Base-by-base conservation (phyloP, 1,284 basidiomycete species). In the Mycena citricolor region DNA sequence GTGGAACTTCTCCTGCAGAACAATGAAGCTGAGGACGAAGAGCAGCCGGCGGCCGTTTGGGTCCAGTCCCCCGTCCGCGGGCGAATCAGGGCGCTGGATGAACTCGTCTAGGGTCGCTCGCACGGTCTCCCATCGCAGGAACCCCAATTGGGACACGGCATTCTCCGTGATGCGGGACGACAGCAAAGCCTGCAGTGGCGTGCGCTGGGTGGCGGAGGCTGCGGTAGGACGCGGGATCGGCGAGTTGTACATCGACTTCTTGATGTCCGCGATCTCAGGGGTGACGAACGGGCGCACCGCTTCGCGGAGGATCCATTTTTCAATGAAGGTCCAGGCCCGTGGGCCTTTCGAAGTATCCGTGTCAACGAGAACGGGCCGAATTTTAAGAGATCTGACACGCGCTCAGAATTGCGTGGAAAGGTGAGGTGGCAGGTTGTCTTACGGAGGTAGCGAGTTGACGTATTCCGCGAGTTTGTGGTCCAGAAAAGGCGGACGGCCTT, bases 241-340 rank as follows among this genome's bases (percentile, higher is more conserved):
- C 10, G 53, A 31, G 19, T 56, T 56, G 32, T 52, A 56, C 34
- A 47, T 47, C 0, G 44, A 40, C 28, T 56, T 56, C 21, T 49
- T 49, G 26, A 43, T 40, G 7, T 35, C n/a, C 20, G 42, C 48
- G 13, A 56, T 45, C 32, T 56, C 54, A 12, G 49, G 41, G 12
- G 53, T 56, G 8, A 56, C 43, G 29, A 50, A 56, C 1, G 54
- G 54, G 13, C 44, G 42, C 8, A 52, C 50, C 4, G 54, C 54
- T 32, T 56, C 37, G 14, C 54, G 52, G 3, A 56, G 37, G 10
- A 56, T 40, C 54, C 54, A 56, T 23, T 56, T 56, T 33, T 56
- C 54, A 33, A 41, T 42, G 26, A 52, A 52, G 8, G 21, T 38
- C 53, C 53, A 56, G n/a, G 48, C 22, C 5, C 42, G 31, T 8